Evolutionary conservation across 441 rosid genomes (phyloP), one percentile per base, ranked within the genome.

Genomic region (Iberis amara): DNA sequence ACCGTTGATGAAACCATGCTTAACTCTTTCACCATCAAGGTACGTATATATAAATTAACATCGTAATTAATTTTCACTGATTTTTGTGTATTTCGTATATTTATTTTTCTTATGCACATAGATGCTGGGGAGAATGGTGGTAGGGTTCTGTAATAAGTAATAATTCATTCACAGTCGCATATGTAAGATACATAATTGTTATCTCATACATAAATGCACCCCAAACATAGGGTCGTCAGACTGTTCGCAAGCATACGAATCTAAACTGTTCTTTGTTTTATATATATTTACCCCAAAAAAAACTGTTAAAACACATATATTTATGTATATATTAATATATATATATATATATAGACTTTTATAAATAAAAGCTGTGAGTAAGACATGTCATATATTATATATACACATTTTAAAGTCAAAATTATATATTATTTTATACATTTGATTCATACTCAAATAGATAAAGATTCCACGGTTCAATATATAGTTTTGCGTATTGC

Each of bases 11-110:
- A 84, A 48, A 79, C 80, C 54, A 68, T 88, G 87, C 83, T 80
- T 59, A 78, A 86, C 57, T 82, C 94, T 74, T 92, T 92, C 82
- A 92, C 94, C 39, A 84, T 92, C 76, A 89, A 92, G 97, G 99
- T 89, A 84, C 46, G 36, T 55, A 68, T 48, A 15, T 37, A 51
- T 18, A 51, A n/a, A n/a, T n/a, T n/a, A 36, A 36, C 53, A 13
- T 42, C 41, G n/a, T 60, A 15, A 43, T 51, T 55, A 48, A 43
- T 18, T 10, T 21, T 68, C 9, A 37, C 14, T 30, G 13, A 39
- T 13, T 26, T 32, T 40, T 3, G 33, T 30, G 8, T 30, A 30
- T 1, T 30, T 30, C 7, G 8, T 30, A 30, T 5, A 30, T 30
- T 5, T 30, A 5, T 11, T 23, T 39, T 14, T 32, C 42, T 50